Evolutionary conservation across 768 basidiomycete species (phyloP).

Genomic region (Lentinula boryana): DNA sequence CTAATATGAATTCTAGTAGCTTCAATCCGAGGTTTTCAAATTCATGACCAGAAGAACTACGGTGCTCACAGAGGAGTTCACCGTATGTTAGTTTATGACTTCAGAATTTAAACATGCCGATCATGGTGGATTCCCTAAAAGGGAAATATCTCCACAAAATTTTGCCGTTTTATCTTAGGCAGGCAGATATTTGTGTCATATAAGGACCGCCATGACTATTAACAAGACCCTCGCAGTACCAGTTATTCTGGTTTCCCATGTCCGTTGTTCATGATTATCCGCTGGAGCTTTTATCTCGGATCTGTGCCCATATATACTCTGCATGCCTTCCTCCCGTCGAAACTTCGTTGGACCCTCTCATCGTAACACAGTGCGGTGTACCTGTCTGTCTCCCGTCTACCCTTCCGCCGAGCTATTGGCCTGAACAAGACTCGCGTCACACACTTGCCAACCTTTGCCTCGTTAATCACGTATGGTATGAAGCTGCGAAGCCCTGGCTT

Average conservation of each 20-base stretch:
- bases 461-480: slow-evolving; percentile 73
- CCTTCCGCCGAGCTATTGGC: slow-evolving; percentile 64
- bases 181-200: not conserved
- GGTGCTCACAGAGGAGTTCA: too few species aligned
- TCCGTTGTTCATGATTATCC: slow-evolving; percentile 44
- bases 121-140: not conserved
- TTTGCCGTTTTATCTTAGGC: not conserved
- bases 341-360: slow-evolving; percentile 68
- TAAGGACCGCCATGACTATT: slow-evolving; percentile 17
- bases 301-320: slow-evolving; percentile 69
- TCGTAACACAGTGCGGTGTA: slow-evolving; percentile 34
- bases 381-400: slow-evolving; percentile 71
- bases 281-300: slow-evolving; percentile 63
- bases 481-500: slow-evolving; percentile 83
- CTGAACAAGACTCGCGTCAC: slow-evolving; percentile 57
- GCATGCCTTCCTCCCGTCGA: slow-evolving; percentile 49
- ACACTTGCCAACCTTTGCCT: slow-evolving; percentile 70
- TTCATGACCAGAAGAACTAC: too few species aligned
- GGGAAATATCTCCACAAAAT: not conserved
- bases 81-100: too few species aligned
- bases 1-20: too few species aligned
- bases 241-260: not conserved
- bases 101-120: not conserved
- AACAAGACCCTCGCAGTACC: slow-evolving; percentile 23
- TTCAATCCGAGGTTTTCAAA: too few species aligned